Evolutionary conservation across 768 basidiomycete species (phyloP).

Genomic region (Brasilioporus rufonigricans): DNA sequence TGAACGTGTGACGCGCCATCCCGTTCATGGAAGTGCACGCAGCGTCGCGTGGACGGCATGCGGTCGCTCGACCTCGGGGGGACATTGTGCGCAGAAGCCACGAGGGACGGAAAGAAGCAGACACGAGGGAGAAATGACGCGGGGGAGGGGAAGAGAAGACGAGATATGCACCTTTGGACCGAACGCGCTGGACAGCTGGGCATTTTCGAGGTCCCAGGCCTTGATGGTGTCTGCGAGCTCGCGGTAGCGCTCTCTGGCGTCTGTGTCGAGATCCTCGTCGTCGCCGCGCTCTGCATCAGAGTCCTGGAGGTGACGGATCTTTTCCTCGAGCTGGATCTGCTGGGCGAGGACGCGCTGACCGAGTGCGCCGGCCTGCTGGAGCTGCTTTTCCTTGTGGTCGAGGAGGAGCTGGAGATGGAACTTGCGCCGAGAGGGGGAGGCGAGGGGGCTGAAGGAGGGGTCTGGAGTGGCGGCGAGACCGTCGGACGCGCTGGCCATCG

Average conservation of each 20-base stretch:
- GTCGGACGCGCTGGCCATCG: constrained; percentile 42
- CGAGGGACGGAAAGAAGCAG: constrained; percentile 14
- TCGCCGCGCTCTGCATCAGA: constrained; percentile 61
- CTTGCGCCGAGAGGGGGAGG: constrained; percentile 59
- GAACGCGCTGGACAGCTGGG: constrained; percentile 68
- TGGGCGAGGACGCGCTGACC: constrained; percentile 93
- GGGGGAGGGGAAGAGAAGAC: not conserved
- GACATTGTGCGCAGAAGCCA: constrained; percentile 10
- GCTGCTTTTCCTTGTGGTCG: constrained; percentile 88
- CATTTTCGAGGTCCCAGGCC: constrained; percentile 78
- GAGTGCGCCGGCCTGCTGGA: constrained; percentile 87
- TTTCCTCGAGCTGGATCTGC: constrained; percentile 89
- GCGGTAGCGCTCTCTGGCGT: constrained; percentile 69
- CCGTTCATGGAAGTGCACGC: not conserved
- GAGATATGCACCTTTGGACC: constrained; percentile 53
- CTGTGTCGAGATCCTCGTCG: constrained; percentile 61
- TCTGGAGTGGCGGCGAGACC: constrained; percentile 37
- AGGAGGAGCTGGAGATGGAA: constrained; percentile 67
- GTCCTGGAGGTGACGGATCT: constrained; percentile 79
- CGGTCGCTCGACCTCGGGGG: not conserved
- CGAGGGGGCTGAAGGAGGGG: constrained; percentile 39
- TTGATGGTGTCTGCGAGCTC: constrained; percentile 75
- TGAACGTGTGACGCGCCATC: constrained; percentile 5
- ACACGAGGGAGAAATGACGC: constrained; percentile 9
- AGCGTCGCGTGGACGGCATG: not conserved